phyloP scores from a whole-genome alignment of 306 rosid genomes.

The Nissolia schottii region DNA sequence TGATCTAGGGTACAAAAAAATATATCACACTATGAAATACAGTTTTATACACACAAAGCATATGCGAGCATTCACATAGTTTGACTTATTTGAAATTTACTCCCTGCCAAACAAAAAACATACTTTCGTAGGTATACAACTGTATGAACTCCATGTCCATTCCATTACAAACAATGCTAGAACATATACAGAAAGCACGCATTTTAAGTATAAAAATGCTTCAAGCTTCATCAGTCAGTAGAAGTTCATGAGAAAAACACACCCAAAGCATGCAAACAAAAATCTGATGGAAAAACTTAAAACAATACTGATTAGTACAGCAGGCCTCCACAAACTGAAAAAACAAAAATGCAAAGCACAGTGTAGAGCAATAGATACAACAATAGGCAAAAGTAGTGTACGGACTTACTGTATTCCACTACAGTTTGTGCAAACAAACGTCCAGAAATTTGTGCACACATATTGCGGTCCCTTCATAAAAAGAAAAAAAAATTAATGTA shows the following conservation, averaged over 20 bases:
- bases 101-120: not conserved
- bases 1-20: not conserved
- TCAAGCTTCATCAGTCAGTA: not conserved
- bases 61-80: not conserved
- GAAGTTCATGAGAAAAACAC: not conserved
- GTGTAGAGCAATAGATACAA: not conserved
- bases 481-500: slow-evolving; percentile 10
- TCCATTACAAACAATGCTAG: not conserved
- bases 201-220: not conserved
- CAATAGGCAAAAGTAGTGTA: not conserved
- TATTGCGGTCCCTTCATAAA: slow-evolving; percentile 91
- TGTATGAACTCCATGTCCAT: slow-evolving; percentile 17
- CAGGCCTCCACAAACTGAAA: not conserved
- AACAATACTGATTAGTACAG: not conserved
- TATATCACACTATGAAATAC: slow-evolving; percentile 6
- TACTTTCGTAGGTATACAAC: not conserved
- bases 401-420: slow-evolving; percentile 97
- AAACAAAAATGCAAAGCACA: not conserved
- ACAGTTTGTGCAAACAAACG: slow-evolving; percentile 91
- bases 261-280: slow-evolving; percentile 7
- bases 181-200: not conserved
- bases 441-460: slow-evolving; percentile 97
- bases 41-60: not conserved
- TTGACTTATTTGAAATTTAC: not conserved
- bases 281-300: slow-evolving; percentile 4